Conservation (phyloP, 2,329 filamentous ascomycete genomes). For the Colletotrichum godetiae region DNA sequence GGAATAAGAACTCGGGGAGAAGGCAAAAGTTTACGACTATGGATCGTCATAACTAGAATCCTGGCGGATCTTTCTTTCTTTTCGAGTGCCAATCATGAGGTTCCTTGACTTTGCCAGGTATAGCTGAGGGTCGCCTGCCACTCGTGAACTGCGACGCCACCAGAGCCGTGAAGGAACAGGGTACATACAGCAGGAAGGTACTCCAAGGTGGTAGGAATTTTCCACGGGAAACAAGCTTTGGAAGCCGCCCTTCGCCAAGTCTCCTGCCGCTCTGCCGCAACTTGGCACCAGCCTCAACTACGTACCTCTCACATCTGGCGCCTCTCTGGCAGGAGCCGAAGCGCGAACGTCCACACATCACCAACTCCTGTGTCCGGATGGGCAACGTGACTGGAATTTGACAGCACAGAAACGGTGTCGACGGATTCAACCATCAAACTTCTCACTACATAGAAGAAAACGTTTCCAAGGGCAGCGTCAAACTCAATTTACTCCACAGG, state of each 20-base stretch:
- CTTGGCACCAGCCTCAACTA: constrained; percentile 18
- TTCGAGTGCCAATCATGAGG: not conserved
- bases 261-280: constrained; percentile 28
- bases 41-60: constrained; percentile 7
- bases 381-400: not conserved
- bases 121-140: not conserved
- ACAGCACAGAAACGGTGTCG: not conserved
- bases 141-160: not conserved
- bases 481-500: not conserved
- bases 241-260: constrained; percentile 20
- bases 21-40: not conserved
- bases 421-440: not conserved
- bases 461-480: not conserved
- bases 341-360: not conserved
- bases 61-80: not conserved
- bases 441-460: not conserved
- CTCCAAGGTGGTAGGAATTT: not conserved
- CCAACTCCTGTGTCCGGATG: not conserved
- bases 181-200: not conserved
- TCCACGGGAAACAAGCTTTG: constrained; percentile 29
- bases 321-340: not conserved
- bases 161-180: not conserved
- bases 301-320: not conserved
- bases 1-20: not conserved
- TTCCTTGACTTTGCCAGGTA: not conserved